phyloP scores from a whole-genome alignment of 352 stramenopile genomes.

The Elongisporangium undulatum region DNA sequence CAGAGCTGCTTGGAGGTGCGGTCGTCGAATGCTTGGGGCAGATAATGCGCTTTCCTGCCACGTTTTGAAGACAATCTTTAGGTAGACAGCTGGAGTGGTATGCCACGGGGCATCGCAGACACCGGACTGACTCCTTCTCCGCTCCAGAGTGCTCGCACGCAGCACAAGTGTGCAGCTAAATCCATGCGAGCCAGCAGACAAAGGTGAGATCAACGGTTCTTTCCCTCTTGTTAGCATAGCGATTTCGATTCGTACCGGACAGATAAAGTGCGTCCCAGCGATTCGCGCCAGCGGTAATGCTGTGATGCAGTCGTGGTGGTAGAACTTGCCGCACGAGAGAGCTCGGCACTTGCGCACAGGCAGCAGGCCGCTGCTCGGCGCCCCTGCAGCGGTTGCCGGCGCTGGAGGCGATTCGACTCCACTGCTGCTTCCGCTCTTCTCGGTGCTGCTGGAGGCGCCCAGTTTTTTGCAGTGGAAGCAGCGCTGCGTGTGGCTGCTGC shows the following conservation, averaged over 20 bases:
- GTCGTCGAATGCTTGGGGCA: constrained; percentile 49
- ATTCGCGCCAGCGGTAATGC: constrained; percentile 74
- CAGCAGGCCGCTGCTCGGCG: constrained; percentile 7
- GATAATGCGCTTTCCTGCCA: constrained; percentile 72
- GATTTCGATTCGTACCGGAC: constrained; percentile 30
- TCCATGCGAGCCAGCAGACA: background rate
- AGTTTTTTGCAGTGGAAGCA: constrained; percentile 82
- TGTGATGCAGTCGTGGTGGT: constrained; percentile 78
- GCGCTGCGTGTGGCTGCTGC: constrained; percentile 42
- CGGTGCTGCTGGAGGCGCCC: constrained; percentile 23
- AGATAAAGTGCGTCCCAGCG: constrained; percentile 80
- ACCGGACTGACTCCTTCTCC: constrained; percentile 78
- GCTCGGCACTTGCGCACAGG: constrained; percentile 73
- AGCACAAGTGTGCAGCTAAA: constrained; percentile 69
- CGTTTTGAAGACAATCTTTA: constrained; percentile 33
- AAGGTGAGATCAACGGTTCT: background rate
- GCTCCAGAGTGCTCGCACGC: constrained; percentile 70
- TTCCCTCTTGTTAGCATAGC: background rate
- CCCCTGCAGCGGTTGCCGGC: background rate
- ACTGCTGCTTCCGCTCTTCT: constrained; percentile 4
- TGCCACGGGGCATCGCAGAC: constrained; percentile 70
- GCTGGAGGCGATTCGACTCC: background rate
- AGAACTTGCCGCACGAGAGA: constrained; percentile 82
- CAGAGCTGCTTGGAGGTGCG: background rate
- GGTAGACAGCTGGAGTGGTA: constrained; percentile 81